Conservation (phyloP, 1,284 basidiomycete species). For the Kalmanozyma brasiliensis region DNA sequence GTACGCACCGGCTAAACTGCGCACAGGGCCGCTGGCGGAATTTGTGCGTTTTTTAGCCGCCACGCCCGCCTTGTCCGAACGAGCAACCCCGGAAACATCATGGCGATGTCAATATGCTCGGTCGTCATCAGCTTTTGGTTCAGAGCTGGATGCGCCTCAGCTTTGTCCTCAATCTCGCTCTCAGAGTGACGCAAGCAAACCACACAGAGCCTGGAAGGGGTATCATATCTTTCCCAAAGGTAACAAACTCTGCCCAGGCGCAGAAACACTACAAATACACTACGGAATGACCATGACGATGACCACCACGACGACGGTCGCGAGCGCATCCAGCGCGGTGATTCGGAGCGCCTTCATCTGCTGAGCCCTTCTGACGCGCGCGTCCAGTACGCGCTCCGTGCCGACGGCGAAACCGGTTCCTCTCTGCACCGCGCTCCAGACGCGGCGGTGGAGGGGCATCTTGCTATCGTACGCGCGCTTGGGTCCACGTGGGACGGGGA, state of each 20-base stretch:
- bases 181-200: too few relatives aligned
- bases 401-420: slow-evolving; percentile 51
- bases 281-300: slow-evolving; percentile 48
- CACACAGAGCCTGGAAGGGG: too few relatives aligned
- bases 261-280: slow-evolving; percentile 8
- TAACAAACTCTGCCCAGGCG: too few relatives aligned
- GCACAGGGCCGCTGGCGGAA: neutral
- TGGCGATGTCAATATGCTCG: neutral
- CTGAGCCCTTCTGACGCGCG: slow-evolving; percentile 41
- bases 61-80: slow-evolving; percentile 35
- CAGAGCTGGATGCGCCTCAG: too few relatives aligned
- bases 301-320: slow-evolving; percentile 29
- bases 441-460: neutral
- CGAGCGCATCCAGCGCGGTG: slow-evolving; percentile 28
- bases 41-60: slow-evolving; percentile 20
- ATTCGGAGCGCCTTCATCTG: slow-evolving; percentile 49
- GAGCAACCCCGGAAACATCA: too few relatives aligned
- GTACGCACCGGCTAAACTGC: neutral
- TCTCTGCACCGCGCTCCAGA: slow-evolving; percentile 35
- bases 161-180: too few relatives aligned
- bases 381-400: slow-evolving; percentile 49
- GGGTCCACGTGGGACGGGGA: neutral
- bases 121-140: neutral
- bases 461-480: slow-evolving; percentile 24
- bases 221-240: too few relatives aligned